Percentiles rank a stretch among this genome's conserved stretches.
phyloP scores from a whole-genome alignment of 768 basidiomycete species.

The Dacryopinax primogenitus region DNA sequence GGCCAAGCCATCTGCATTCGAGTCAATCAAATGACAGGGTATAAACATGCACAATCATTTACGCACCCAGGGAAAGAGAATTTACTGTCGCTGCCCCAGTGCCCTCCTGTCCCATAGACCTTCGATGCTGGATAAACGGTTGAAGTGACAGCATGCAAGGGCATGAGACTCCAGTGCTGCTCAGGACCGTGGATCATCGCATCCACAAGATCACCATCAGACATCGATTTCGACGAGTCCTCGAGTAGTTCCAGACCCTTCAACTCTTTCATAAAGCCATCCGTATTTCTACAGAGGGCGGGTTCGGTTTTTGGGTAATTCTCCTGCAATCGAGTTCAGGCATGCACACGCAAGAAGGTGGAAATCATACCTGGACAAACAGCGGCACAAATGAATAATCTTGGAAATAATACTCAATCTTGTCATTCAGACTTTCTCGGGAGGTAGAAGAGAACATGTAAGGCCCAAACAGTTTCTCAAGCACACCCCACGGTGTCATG shows the following conservation, averaged over 20 bases:
- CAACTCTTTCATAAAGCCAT: constrained; percentile 50
- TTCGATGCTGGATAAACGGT: constrained; percentile 77
- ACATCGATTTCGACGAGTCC: constrained; percentile 80
- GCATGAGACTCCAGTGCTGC: constrained; percentile 94
- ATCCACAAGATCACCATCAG: constrained; percentile 90
- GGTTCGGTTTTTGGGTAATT: constrained; percentile 87
- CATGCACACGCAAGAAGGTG: background rate
- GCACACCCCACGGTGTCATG: constrained; percentile 84
- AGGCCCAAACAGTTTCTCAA: constrained; percentile 79
- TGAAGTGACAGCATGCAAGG: constrained; percentile 81
- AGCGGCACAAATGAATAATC: constrained; percentile 89
- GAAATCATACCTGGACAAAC: constrained; percentile 68
- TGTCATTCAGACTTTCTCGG: constrained; percentile 71
- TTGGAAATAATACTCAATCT: constrained; percentile 94
- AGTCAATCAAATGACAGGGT: background rate
- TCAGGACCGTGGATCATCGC: constrained; percentile 84
- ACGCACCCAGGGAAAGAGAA: constrained; percentile 77
- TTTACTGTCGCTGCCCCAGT: constrained; percentile 45
- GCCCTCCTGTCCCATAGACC: constrained; percentile 62
- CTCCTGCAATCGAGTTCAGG: constrained; percentile 42
- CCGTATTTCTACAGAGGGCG: constrained; percentile 27
- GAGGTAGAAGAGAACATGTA: constrained; percentile 76
- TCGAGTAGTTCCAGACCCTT: constrained; percentile 73
- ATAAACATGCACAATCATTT: background rate
- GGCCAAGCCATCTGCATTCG: constrained; percentile 10